Evolutionary conservation across 306 rosid genomes (phyloP), one percentile per base, ranked within the genome.

Genomic region (Cucurbita moschata): DNA sequence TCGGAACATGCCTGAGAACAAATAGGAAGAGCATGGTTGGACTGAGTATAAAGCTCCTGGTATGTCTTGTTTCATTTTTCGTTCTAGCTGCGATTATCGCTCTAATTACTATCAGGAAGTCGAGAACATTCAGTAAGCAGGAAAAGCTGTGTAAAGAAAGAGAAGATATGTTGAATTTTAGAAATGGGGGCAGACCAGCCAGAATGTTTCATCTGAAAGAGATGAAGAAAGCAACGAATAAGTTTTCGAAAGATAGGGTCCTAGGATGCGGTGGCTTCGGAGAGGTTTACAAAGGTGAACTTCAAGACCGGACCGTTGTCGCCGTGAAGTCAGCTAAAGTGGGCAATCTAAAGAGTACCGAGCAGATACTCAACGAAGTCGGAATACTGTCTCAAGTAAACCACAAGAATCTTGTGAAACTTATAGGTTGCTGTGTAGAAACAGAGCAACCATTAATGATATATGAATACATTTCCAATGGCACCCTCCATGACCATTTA

Each of bases 241-340:
- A 83, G 14, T 94, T 94, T 71, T 85, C 92, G 0, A 79, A 76
- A 60, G 88, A 85, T 49, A 78, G 84, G 78, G 13, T 89, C 79
- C 71, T 94, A 47, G 99, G 99, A 30, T 86, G 83, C 67, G 99
- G 99, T 74, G 97, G 96, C 1, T 94, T 86, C 72, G 97, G 99
- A 39, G 99, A 91, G 81, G 97, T 94, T 77, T 94, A 85, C 78
- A 90, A 76, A 88, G 99, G 99, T 40, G 84, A 91, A 73, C 83
- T 89, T 53, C 84, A 83, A 80, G 92, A 91, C 71, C 91, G 96
- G 73, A 87, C 91, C 11, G 4, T 73, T 1, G 96, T 94, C 58
- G 99, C 99, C 10, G 92, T 94, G 60, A 94, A 94, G 81, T 86
- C 86, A 14, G 97, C 99, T 30, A 91, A 81, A 86, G 88, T 89